Evolutionary conservation across 106 monocot genomes (phyloP), one percentile per base, ranked within the genome.

Genomic region (Acanthochlamys bracteata): DNA sequence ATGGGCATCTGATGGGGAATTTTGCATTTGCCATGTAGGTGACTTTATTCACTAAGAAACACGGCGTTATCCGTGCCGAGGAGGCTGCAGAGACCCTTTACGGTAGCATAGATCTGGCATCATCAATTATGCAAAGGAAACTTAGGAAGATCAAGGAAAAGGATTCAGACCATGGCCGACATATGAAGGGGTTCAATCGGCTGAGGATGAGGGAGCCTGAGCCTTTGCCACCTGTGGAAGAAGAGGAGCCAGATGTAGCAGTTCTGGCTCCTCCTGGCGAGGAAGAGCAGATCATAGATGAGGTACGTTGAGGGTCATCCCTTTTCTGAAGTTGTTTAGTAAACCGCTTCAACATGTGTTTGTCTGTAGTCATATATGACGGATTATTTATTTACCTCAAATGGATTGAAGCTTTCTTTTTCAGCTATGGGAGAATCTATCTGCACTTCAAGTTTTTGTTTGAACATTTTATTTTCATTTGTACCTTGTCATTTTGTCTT

Each of bases 121-220:
- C 93, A 8, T 80, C 84, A 1, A 84, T 96, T 26, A 76, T 96
- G 42, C 89, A 96, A 71, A 77, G 90, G 69, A 96, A 96, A 66
- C 68, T 91, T 55, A 82, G 95, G 74, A 96, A 91, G 78, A 87
- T 96, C 43, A 96, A 96, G 79, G 95, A 96, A 80, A 96, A 96
- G 67, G 91, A 80, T 23, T 73, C 90, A 0, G 95, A 91, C 58
- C 82, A 83, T 71, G 90, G 90, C 3, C 69, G 95, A 21, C 90
- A 91, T 62, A 84, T 90, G 91, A 90, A 91, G 54, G 84, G 80
- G 41, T 91, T 91, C 42, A 73, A 63, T 43, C 74, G 86, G 13
- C 76, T 69, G 15, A 86, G 76, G 41, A 70, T 86, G 41, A 72
- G 83, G 42, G 79, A 82, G 40, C 68, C 82, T 0, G 76, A 79